Evolutionary conservation across 106 monocot genomes (phyloP).

Genomic region (Apostasia shenzhenica): DNA sequence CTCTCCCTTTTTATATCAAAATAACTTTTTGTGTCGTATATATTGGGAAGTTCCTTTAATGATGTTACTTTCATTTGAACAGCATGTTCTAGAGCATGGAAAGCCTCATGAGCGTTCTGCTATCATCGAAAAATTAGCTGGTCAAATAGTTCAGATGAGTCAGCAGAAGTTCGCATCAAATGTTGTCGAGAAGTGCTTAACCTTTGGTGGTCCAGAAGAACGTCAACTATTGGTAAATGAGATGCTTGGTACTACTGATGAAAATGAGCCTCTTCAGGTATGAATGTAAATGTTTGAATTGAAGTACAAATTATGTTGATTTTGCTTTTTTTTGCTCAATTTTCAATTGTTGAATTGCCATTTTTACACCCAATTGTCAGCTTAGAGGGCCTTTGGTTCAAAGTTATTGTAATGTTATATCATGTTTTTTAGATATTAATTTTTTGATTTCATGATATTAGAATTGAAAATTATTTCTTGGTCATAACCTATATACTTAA

Average conservation of each 20-base stretch:
- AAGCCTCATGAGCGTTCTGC: conserved; percentile 49
- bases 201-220: conserved; percentile 42
- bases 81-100: conserved; percentile 64
- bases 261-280: conserved; percentile 65
- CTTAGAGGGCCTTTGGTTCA: no score
- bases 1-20: no score
- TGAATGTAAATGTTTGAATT: not conserved
- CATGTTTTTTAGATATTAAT: no score
- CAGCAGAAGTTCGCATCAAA: conserved; percentile 71
- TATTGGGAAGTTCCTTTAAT: not conserved
- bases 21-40: no score
- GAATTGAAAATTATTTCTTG: no score
- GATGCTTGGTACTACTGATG: conserved; percentile 52
- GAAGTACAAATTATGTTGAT: no score
- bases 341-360: no score
- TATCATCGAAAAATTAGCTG: conserved; percentile 46
- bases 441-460: no score
- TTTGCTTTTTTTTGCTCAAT: no score
- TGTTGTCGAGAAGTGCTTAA: conserved; percentile 62
- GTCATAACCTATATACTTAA: no score
- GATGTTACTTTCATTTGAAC: conserved; percentile 7
- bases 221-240: conserved; percentile 49
- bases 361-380: no score
- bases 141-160: conserved; percentile 61
- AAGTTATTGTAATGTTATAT: no score